Conservation (phyloP, 2,329 filamentous ascomycete genomes). For the Rugonectria rugulosa region DNA sequence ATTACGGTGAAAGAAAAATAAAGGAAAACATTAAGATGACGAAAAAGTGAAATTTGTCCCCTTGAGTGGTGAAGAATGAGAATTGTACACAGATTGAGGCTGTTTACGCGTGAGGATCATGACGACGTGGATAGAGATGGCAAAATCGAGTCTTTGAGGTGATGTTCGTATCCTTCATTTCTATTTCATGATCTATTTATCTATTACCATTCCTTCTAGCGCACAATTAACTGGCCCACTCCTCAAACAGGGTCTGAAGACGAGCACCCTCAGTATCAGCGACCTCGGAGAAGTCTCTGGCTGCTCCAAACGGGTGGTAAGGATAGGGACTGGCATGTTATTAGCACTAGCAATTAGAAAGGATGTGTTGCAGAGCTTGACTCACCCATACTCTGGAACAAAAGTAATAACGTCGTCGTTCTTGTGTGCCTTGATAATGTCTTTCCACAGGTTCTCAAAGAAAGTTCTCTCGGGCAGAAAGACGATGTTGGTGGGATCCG, state of each 20-base stretch:
- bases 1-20: no score
- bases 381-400: constrained; percentile 26
- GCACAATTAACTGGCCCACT: no score
- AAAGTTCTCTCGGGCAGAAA: constrained; percentile 41
- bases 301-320: constrained; percentile 34
- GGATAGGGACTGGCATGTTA: constrained; percentile 30
- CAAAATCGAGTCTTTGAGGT: no score
- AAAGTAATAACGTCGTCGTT: constrained; percentile 10
- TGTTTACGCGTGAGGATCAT: no score
- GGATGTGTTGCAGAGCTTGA: not conserved
- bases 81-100: no score
- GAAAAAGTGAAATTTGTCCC: no score
- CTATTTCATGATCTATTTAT: not conserved
- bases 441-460: constrained; percentile 42
- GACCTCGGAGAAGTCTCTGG: constrained; percentile 31
- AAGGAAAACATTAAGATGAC: no score
- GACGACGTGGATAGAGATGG: no score
- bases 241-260: constrained; percentile 32
- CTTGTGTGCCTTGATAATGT: constrained; percentile 10
- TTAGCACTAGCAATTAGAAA: constrained; percentile 18
- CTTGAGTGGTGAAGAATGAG: no score
- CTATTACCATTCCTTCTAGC: not conserved
- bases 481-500: constrained; percentile 41
- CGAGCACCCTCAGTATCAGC: constrained; percentile 36
- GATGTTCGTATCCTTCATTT: no score